A percentile compares a stretch with the other conserved stretches of the same genome.
These are phyloP conservation scores for Cladosporium sp. DNA, from an alignment of 2,329 filamentous ascomycete species.

Conservation along the genomic window DNA sequence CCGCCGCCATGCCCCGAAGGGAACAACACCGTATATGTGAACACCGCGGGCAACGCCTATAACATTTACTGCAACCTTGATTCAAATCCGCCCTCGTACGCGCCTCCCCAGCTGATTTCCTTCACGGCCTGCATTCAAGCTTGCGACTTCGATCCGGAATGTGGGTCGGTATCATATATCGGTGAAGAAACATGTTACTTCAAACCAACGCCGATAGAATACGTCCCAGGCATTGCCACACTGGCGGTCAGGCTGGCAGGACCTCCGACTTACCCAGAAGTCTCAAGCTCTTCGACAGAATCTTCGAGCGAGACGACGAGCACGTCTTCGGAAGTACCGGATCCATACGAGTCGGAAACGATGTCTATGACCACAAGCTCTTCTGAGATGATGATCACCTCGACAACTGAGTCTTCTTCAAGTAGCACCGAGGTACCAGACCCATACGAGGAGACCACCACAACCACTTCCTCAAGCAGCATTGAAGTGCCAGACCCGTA, in stretches of 20 bases:
- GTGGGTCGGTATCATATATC: neutral
- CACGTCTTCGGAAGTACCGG: neutral
- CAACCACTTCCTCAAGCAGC: constrained; percentile 9
- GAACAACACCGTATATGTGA: constrained; percentile 10
- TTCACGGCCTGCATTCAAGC: constrained; percentile 3
- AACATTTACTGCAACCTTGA: constrained; percentile 12
- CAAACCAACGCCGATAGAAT: neutral
- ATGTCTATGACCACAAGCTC: neutral
- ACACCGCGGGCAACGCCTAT: constrained; percentile 13
- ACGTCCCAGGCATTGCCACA: neutral
- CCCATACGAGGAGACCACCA: constrained; percentile 1
- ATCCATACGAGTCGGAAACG: neutral
- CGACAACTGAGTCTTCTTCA: neutral
- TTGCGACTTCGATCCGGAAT: constrained; percentile 7
- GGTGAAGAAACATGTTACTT: neutral
- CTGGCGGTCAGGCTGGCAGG: constrained; percentile 3
- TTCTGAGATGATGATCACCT: neutral
- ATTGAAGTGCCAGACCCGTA: neutral
- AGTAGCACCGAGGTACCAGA: neutral
- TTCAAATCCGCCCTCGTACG: neutral
- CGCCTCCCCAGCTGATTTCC: neutral
- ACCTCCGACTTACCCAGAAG: neutral
- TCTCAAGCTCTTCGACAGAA: neutral
- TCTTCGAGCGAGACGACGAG: neutral
- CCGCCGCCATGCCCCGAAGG: constrained; percentile 12